Evolutionary conservation across 2,329 filamentous ascomycete species (phyloP).

Genomic region (Colletotrichum sp.): DNA sequence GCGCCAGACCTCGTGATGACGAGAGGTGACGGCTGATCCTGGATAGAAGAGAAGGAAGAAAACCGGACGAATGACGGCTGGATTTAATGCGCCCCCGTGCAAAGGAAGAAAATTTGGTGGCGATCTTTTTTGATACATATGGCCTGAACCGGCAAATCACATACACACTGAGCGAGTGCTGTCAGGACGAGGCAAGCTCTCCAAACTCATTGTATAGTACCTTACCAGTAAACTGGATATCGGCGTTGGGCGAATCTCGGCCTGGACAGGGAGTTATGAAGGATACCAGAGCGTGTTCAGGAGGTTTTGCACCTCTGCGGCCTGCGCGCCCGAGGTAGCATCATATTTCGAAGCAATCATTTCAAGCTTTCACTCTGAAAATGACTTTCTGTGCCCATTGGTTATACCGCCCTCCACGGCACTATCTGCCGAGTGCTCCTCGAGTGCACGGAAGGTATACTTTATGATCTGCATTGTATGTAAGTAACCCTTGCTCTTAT

Average conservation of each 20-base stretch:
- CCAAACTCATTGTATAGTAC: constrained; percentile 12
- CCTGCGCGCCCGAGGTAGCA: neutral
- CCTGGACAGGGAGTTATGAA: constrained; percentile 6
- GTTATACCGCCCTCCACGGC: neutral
- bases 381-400: neutral
- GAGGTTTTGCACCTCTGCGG: neutral
- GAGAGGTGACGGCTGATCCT: neutral
- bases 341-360: neutral
- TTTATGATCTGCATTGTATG: neutral
- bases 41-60: neutral
- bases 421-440: neutral
- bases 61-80: constrained; percentile 7
- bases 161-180: neutral
- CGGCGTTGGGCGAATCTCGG: constrained; percentile 13
- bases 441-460: neutral
- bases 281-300: constrained; percentile 22
- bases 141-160: neutral
- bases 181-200: neutral
- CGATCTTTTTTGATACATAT: constrained; percentile 7
- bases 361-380: neutral
- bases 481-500: neutral
- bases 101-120: neutral
- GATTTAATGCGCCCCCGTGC: neutral
- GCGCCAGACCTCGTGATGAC: constrained; percentile 22
- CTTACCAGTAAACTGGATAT: constrained; percentile 1